These are phyloP conservation scores for Arachis stenosperma DNA, from an alignment of 306 rosid genomes.

Conservation along the genomic window DNA sequence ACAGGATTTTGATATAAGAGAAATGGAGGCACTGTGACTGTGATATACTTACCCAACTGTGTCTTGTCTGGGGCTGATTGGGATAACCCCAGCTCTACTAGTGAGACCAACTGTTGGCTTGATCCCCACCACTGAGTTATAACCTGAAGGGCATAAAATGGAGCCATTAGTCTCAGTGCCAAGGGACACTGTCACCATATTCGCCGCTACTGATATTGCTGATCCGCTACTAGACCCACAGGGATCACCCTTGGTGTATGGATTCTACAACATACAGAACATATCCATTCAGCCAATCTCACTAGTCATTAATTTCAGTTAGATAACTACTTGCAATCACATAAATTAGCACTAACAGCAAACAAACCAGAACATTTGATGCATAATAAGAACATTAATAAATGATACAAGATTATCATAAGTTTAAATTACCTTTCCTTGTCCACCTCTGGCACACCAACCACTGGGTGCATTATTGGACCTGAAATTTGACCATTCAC, in stretches of 20 bases:
- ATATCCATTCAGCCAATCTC: not conserved
- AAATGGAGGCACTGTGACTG: not conserved
- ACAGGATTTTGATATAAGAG: not conserved
- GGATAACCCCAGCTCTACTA: slow-evolving; percentile 73
- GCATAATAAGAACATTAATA: not conserved
- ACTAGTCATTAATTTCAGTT: no score
- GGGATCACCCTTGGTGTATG: slow-evolving; percentile 48
- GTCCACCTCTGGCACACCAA: slow-evolving; percentile 65
- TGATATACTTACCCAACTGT: slow-evolving; percentile 57
- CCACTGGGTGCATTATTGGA: slow-evolving; percentile 38
- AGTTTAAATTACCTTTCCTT: slow-evolving; percentile 54
- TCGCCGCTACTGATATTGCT: slow-evolving; percentile 70
- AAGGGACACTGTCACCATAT: slow-evolving; percentile 59
- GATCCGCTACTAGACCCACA: slow-evolving; percentile 73
- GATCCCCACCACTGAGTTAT: slow-evolving; percentile 58
- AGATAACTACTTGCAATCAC: not conserved
- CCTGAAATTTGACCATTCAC: slow-evolving; percentile 62
- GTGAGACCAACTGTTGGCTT: slow-evolving; percentile 78
- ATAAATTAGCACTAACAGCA: not conserved
- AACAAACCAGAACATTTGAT: no score
- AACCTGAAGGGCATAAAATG: slow-evolving; percentile 56
- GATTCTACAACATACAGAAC: slow-evolving; percentile 44
- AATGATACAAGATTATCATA: not conserved
- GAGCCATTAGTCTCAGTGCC: slow-evolving; percentile 66
- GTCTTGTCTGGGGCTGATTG: slow-evolving; percentile 67